Conservation (phyloP, 1,139 yeast genomes). For the Torulaspora globosa region DNA sequence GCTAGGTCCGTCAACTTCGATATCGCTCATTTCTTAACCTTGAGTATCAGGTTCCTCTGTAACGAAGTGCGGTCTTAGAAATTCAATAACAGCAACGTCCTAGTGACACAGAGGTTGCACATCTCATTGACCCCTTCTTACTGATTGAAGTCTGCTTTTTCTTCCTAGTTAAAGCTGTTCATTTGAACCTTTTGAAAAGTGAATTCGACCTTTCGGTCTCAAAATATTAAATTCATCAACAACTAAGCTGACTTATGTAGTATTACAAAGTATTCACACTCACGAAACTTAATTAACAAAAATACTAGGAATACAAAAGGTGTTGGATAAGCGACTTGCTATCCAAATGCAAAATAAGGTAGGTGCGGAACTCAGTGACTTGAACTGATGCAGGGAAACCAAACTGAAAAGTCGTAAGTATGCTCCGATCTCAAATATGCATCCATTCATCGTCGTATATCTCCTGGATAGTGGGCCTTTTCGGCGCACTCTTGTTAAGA, state of each 20-base stretch:
- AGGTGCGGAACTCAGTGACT: neutral
- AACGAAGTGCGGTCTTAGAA: neutral
- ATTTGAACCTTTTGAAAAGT: neutral
- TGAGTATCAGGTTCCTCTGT: neutral
- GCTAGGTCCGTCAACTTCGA: neutral
- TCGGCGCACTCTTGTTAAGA: conserved; percentile 56
- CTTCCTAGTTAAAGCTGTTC: neutral
- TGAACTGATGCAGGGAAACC: neutral
- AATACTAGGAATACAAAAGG: neutral
- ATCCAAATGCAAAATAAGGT: conserved; percentile 5
- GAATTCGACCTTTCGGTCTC: neutral
- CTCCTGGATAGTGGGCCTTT: conserved; percentile 70
- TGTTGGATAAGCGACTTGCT: conserved; percentile 1
- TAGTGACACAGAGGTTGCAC: neutral
- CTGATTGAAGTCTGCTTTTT: neutral
- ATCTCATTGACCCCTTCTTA: neutral
- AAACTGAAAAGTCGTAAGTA: too few species aligned
- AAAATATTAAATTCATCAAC: neutral
- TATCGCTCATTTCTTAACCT: neutral
- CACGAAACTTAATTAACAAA: neutral
- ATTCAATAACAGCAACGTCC: neutral
- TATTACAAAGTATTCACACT: conserved; percentile 2
- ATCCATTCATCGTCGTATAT: conserved; percentile 71
- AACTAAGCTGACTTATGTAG: neutral
- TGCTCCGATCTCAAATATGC: conserved; percentile 13